Evolutionary conservation across 169 alveolate genomes (phyloP).

Genomic region (Cryptosporidium felis): DNA sequence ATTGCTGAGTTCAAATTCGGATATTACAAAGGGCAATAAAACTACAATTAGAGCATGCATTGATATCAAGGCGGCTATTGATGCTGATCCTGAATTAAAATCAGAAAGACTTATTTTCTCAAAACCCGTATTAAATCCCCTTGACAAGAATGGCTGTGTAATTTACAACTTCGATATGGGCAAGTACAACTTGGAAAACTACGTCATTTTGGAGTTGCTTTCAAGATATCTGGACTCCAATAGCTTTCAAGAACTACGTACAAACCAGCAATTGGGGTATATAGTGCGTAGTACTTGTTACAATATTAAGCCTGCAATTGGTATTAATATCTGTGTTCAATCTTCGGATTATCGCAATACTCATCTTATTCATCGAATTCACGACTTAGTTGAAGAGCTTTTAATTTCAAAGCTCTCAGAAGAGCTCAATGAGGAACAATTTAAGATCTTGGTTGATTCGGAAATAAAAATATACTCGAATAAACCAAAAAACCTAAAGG

Average conservation of each 20-base stretch:
- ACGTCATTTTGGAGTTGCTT: background rate
- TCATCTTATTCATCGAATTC: slow-evolving; percentile 5
- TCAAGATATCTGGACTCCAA: slow-evolving; percentile 8
- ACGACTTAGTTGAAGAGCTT: slow-evolving; percentile 12
- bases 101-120: slow-evolving; percentile 13
- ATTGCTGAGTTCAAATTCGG: background rate
- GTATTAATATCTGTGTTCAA: slow-evolving; percentile 34
- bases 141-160: slow-evolving; percentile 14
- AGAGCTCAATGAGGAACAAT: slow-evolving; percentile 14
- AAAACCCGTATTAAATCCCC: slow-evolving; percentile 6
- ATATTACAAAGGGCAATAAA: background rate
- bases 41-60: slow-evolving; percentile 16
- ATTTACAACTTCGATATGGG: slow-evolving; percentile 11
- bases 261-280: slow-evolving; percentile 57
- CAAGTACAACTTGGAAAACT: background rate
- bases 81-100: background rate
- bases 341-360: slow-evolving; percentile 42
- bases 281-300: slow-evolving; percentile 1
- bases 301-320: slow-evolving; percentile 60
- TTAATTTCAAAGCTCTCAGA: background rate
- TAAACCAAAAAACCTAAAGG: slow-evolving; percentile 40
- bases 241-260: slow-evolving; percentile 27
- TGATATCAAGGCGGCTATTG: background rate
- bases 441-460: slow-evolving; percentile 2
- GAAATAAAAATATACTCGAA: slow-evolving; percentile 51